Evolutionary conservation across 805 yeast species (phyloP).

Genomic region (Saccharomycopsis babjevae): DNA sequence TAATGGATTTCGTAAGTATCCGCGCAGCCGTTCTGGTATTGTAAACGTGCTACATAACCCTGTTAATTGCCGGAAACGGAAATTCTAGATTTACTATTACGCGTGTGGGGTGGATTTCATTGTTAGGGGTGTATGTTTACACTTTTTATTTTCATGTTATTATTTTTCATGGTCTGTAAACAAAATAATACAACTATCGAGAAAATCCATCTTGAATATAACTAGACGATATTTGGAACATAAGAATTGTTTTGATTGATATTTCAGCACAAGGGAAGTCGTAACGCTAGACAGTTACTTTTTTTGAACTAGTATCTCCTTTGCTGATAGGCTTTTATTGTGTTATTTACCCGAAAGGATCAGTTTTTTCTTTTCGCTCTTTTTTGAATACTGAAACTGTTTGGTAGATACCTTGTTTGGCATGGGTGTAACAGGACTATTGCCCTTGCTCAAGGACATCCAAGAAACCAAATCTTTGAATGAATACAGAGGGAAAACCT

Average conservation of each 20-base stretch:
- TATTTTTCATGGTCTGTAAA: neutral
- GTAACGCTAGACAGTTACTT: too few species aligned
- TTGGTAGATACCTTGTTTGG: neutral
- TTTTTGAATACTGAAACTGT: too few species aligned
- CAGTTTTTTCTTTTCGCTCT: too few species aligned
- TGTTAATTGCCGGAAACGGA: neutral
- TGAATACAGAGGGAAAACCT: conserved; percentile 56
- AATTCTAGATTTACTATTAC: neutral
- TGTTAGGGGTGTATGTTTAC: neutral
- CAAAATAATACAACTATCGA: too few species aligned
- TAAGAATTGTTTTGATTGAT: too few species aligned
- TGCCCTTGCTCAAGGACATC: conserved; percentile 68
- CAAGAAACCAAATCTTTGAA: conserved; percentile 50
- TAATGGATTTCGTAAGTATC: neutral
- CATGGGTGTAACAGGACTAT: conserved; percentile 81
- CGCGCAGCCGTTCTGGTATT: neutral
- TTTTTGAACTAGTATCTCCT: too few species aligned
- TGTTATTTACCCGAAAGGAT: too few species aligned
- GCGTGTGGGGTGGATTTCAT: neutral
- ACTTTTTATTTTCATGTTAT: neutral
- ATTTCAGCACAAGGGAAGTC: too few species aligned
- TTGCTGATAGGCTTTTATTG: too few species aligned
- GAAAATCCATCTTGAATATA: too few species aligned
- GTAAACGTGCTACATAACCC: neutral
- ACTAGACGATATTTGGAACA: too few species aligned